Evolutionary conservation across 2,329 filamentous ascomycete species (phyloP).

Genomic region (Xylaria sp.): DNA sequence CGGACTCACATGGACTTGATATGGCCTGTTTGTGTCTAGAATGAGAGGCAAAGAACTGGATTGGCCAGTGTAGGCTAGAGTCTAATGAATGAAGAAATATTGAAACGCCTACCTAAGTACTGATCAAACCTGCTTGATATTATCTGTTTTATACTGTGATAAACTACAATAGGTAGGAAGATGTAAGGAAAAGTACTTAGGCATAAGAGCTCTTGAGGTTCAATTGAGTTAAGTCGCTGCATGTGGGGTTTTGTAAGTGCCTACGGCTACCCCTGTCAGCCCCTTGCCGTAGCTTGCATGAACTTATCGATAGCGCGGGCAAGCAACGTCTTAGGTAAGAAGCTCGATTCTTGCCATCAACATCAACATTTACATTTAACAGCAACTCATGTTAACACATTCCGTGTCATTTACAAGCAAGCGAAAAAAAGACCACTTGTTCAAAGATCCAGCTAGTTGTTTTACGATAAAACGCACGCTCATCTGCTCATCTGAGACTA

Average conservation of each 20-base stretch:
- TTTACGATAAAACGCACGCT: neutral
- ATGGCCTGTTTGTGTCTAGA: slow-evolving; percentile 5
- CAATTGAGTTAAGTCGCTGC: neutral
- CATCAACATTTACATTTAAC: neutral
- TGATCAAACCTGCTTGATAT: no score
- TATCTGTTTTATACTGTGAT: no score
- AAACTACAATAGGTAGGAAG: no score
- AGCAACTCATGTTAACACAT: neutral
- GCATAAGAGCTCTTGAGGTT: neutral
- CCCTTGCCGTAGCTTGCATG: neutral
- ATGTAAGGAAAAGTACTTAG: no score
- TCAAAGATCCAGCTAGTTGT: neutral
- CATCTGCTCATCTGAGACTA: neutral
- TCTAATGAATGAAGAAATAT: slow-evolving; percentile 19
- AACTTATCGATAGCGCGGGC: slow-evolving; percentile 1
- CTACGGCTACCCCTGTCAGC: no score
- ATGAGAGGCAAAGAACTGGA: neutral
- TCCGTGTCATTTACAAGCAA: neutral
- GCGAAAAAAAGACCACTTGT: neutral
- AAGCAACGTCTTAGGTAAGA: neutral
- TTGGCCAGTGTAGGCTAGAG: slow-evolving; percentile 10
- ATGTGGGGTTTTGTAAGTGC: no score
- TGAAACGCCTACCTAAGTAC: no score
- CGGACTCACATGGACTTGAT: slow-evolving; percentile 7
- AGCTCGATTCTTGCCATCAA: neutral